Conservation (phyloP, 129 eudicot species). For the Logfia minima region DNA sequence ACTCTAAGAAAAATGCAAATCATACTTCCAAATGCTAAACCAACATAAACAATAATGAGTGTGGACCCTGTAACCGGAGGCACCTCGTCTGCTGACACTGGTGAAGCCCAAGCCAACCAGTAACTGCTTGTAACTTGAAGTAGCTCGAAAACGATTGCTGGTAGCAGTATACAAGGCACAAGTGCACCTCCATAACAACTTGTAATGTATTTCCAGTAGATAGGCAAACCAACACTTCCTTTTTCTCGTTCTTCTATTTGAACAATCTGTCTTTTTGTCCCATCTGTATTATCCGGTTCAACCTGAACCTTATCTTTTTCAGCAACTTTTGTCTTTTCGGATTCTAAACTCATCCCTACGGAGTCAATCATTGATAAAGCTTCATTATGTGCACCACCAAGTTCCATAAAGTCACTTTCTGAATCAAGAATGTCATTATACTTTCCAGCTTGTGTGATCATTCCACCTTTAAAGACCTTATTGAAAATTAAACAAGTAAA, state of each 20-base stretch:
- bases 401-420: conserved; percentile 81
- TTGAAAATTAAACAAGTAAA: background rate
- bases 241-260: conserved; percentile 81
- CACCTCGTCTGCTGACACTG: conserved; percentile 49
- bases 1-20: conserved; percentile 66
- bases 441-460: conserved; percentile 74
- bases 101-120: conserved; percentile 98
- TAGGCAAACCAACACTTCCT: conserved; percentile 62
- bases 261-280: conserved; percentile 54
- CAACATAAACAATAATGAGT: conserved; percentile 56
- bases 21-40: conserved; percentile 65
- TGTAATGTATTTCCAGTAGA: conserved; percentile 78
- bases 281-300: conserved; percentile 34
- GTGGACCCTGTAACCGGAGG: conserved; percentile 52
- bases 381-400: conserved; percentile 78
- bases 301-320: conserved; percentile 14
- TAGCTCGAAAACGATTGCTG: conserved; percentile 50
- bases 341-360: conserved; percentile 10
- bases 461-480: conserved; percentile 85
- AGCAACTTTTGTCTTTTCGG: conserved; percentile 8
- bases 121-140: conserved; percentile 86
- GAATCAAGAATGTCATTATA: conserved; percentile 64
- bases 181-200: conserved; percentile 76
- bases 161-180: conserved; percentile 65
- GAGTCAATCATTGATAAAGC: conserved; percentile 69